Base-by-base conservation (phyloP, 2,329 filamentous ascomycete genomes). In the Magnaporthiopsis incrustans region DNA sequence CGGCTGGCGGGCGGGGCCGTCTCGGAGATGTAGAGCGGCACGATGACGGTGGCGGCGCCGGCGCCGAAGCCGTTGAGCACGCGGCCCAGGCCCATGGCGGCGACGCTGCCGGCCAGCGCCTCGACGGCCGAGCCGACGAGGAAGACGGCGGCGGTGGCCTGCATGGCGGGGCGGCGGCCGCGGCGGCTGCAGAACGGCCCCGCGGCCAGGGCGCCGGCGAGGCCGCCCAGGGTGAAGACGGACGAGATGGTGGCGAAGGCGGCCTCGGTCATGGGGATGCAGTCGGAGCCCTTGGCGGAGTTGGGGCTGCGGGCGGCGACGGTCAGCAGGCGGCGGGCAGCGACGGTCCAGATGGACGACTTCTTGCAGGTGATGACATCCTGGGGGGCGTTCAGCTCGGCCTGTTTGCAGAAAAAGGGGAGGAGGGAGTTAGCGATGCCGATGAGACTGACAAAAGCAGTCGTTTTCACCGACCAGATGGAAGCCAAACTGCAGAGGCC, bases 1-100 rank as follows among this genome's bases (percentile, higher is more conserved):
- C 88, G 85, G 68, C 89, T 84, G 22, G 81, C 78, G 0, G 86
- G 86, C 4, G 94, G 95, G 0, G 93, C 89, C 32, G 97, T 85
- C 76, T 99, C 95, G 59, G 92, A 93, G 69, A 99, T 92, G 79
- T 96, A 99, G 26, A 99, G 85, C 0, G 95, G 95, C 3, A 96
- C 92, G 50, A 97, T 91, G 26, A 99, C 95, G 3, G 95, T 94
- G 1, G 92, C 86, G 2, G 92, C 91, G 27, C 95, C 95, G 7
- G 92, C 92, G 8, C 91, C 93, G 1, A 96, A 73, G 14, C 95
- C 95, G 11, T 90, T 89, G 18, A 98, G 73, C 27, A 97, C 79
- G 27, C 95, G 85, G 6, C 94, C 95, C 22, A 90, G 67, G 0
- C 85, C 84, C 76, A 99, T 81, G 35, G 89, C 73, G 3, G 82